Conservation (phyloP, 805 yeast genomes). For the Pichia kluyveri region DNA sequence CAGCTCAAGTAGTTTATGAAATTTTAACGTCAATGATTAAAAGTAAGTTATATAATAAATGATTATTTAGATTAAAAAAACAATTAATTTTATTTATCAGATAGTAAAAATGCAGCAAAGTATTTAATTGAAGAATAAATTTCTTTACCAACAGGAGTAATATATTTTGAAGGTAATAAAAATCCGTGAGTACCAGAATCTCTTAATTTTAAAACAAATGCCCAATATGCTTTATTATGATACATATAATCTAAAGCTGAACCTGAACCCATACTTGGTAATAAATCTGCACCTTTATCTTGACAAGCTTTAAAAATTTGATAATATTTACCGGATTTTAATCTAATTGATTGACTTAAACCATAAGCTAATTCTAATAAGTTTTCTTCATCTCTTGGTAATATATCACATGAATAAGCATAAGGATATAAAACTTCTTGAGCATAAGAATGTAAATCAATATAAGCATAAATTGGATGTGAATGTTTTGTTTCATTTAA, state of each 20-base stretch:
- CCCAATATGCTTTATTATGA: slow-evolving; percentile 74
- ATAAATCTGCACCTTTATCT: slow-evolving; percentile 64
- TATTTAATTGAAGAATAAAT: slow-evolving; percentile 55
- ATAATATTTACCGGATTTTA: slow-evolving; percentile 54
- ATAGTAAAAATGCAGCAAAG: slow-evolving; percentile 47
- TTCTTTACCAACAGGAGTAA: slow-evolving; percentile 71
- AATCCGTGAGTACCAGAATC: slow-evolving; percentile 83
- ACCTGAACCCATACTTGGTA: slow-evolving; percentile 73
- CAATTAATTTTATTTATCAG: slow-evolving; percentile 9
- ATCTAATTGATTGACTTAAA: slow-evolving; percentile 61
- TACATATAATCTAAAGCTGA: slow-evolving; percentile 78
- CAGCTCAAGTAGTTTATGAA: slow-evolving; percentile 65
- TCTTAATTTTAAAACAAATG: slow-evolving; percentile 71
- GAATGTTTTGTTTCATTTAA: slow-evolving; percentile 39
- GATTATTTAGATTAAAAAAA: not conserved
- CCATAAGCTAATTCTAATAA: slow-evolving; percentile 77
- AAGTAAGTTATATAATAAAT: slow-evolving; percentile 10
- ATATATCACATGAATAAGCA: slow-evolving; percentile 64
- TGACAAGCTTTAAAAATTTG: slow-evolving; percentile 70
- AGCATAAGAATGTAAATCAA: slow-evolving; percentile 80
- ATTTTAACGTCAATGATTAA: slow-evolving; percentile 66
- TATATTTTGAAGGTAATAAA: slow-evolving; percentile 59
- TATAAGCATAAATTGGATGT: slow-evolving; percentile 62
- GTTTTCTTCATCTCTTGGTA: slow-evolving; percentile 76
- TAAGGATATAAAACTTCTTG: slow-evolving; percentile 79